These are phyloP conservation scores for Schizosaccharomyces japonicus DNA, from an alignment of 805 yeast species.

Conservation along the genomic window DNA sequence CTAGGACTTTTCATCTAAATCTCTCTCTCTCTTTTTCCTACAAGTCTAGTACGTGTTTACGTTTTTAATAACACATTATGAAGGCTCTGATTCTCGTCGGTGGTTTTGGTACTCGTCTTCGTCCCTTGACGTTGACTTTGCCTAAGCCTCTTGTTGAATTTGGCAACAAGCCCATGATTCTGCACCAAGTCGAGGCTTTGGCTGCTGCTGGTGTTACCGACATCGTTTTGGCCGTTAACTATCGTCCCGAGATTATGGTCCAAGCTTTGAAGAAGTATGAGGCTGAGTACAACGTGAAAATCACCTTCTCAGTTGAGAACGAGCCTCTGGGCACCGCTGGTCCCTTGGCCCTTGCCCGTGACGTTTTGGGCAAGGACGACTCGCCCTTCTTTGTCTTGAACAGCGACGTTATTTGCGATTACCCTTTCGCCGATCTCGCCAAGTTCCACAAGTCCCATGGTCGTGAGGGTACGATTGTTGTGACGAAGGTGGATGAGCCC, in stretches of 20 bases:
- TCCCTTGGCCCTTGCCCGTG: conserved; percentile 91
- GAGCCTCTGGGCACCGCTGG: conserved; percentile 99
- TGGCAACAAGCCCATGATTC: conserved; percentile 96
- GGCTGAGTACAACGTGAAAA: conserved; percentile 74
- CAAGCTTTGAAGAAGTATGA: conserved; percentile 84
- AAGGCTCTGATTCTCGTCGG: conserved; percentile 73
- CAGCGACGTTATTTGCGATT: conserved; percentile 96
- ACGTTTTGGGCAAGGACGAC: conserved; percentile 76
- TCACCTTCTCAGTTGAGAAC: conserved; percentile 93
- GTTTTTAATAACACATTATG: not conserved
- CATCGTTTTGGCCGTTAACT: conserved; percentile 93
- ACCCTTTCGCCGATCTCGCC: conserved; percentile 83
- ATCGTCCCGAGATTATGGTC: conserved; percentile 98
- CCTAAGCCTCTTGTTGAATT: conserved; percentile 24
- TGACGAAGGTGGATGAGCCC: conserved; percentile 98
- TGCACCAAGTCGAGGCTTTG: conserved; percentile 93
- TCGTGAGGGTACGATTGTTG: conserved; percentile 94
- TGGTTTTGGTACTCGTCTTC: conserved; percentile 98
- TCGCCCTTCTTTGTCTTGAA: conserved; percentile 92
- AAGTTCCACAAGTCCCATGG: conserved; percentile 88
- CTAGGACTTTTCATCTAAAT: not conserved
- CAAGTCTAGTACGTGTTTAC: not conserved
- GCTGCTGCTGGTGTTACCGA: conserved; percentile 98
- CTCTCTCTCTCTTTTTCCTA: not conserved
- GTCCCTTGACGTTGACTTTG: conserved; percentile 43